These are phyloP conservation scores for Yamadazyma philogaea DNA, from an alignment of 805 yeast genomes.

Conservation along the genomic window DNA sequence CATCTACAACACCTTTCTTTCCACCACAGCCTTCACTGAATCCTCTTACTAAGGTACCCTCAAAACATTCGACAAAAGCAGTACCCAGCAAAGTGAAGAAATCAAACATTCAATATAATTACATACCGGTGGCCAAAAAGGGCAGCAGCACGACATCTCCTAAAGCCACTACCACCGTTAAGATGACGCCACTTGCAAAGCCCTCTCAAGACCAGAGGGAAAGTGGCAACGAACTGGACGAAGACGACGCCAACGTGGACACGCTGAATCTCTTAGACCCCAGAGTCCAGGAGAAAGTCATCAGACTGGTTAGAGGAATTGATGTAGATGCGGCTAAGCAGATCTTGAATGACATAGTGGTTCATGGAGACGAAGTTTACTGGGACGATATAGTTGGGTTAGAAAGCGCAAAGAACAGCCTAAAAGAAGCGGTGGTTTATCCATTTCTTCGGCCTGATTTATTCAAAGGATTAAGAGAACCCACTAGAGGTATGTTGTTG, in stretches of 20 bases:
- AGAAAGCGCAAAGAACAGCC: slow-evolving; percentile 79
- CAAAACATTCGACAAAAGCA: neutral
- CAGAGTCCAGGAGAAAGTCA: slow-evolving; percentile 36
- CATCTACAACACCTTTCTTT: neutral
- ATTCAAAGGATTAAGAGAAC: slow-evolving; percentile 87
- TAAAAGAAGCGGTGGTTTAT: slow-evolving; percentile 93
- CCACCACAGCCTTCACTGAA: slow-evolving; percentile 6
- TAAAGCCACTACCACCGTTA: too few species aligned
- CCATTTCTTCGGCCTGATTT: slow-evolving; percentile 93
- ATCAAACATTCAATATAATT: slow-evolving; percentile 32
- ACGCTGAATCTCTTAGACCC: slow-evolving; percentile 19
- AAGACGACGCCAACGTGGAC: slow-evolving; percentile 18
- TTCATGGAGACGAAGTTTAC: slow-evolving; percentile 83
- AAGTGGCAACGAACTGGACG: slow-evolving; percentile 19
- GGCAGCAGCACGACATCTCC: slow-evolving; percentile 8
- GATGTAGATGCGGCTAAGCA: slow-evolving; percentile 78
- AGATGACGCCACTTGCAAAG: too few species aligned
- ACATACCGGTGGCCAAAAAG: slow-evolving; percentile 18
- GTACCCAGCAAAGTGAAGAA: slow-evolving; percentile 16
- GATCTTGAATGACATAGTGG: slow-evolving; percentile 82
- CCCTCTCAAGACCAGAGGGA: neutral
- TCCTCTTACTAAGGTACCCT: neutral
- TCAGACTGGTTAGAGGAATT: slow-evolving; percentile 60
- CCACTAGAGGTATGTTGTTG: slow-evolving; percentile 91
- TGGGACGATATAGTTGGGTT: slow-evolving; percentile 97